Evolutionary conservation across 352 stramenopile genomes (phyloP).

Genomic region (Phytophthora sp.): DNA sequence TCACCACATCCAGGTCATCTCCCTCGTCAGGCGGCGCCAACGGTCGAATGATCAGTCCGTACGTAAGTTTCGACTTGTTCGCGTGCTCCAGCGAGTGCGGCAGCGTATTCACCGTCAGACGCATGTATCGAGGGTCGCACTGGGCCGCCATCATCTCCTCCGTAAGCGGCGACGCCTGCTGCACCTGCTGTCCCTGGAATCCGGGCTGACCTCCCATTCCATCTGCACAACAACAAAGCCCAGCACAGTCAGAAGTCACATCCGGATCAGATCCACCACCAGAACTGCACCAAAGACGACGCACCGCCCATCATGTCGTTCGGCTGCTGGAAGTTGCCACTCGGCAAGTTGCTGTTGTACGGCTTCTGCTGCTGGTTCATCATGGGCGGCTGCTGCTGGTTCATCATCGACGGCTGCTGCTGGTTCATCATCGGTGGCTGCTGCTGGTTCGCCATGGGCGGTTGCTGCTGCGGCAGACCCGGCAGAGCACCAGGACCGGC

Average conservation of each 20-base stretch:
- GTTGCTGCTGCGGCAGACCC: conserved; percentile 5
- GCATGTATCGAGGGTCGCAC: conserved; percentile 85
- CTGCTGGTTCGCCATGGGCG: conserved; percentile 27
- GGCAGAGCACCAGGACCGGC: conserved; percentile 16
- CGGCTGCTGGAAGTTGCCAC: conserved; percentile 85
- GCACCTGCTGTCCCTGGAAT: conserved; percentile 47
- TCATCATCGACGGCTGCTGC: conserved; percentile 4
- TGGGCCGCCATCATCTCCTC: conserved; percentile 79
- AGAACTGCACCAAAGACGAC: conserved; percentile 8
- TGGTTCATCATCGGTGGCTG: conserved; percentile 22
- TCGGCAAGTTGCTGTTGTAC: conserved; percentile 54
- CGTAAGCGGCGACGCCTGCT: conserved; percentile 60
- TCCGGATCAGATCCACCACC: conserved; percentile 5
- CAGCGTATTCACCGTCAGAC: conserved; percentile 72
- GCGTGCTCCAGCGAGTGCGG: conserved; percentile 86
- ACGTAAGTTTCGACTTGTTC: conserved; percentile 85
- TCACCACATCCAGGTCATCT: conserved; percentile 83
- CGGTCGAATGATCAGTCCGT: conserved; percentile 86
- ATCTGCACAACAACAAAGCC: conserved; percentile 39
- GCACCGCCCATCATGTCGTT: conserved; percentile 75
- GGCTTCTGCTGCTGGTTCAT: conserved; percentile 30
- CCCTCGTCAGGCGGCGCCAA: conserved; percentile 72
- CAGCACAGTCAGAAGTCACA: neutral
- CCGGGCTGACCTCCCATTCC: conserved; percentile 55
- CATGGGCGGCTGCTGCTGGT: conserved; percentile 35